These are phyloP conservation scores for Pontederia crassipes DNA, from an alignment of 176 grass and related monocot genomes.

Conservation along the genomic window DNA sequence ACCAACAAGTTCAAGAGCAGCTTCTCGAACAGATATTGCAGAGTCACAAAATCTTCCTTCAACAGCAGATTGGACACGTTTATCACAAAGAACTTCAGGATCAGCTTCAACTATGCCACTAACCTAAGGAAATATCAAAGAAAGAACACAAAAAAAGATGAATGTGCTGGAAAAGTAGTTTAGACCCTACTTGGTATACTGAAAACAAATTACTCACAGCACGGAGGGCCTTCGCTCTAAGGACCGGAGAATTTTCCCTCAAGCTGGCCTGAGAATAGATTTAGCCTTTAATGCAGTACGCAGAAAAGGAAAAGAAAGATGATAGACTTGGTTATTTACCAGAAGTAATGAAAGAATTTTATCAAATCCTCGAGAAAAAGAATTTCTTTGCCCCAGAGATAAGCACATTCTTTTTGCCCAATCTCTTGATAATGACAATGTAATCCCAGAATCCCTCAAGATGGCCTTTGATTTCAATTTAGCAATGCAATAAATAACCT, in stretches of 20 bases:
- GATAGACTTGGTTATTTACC: conserved; percentile 40
- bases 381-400: conserved; percentile 82
- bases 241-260: conserved; percentile 95
- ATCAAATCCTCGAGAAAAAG: conserved; percentile 89
- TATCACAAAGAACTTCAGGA: conserved; percentile 92
- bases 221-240: conserved; percentile 94
- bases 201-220: conserved; percentile 56
- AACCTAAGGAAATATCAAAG: conserved; percentile 43
- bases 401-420: conserved; percentile 91
- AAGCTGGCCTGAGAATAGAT: conserved; percentile 80
- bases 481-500: conserved; percentile 73
- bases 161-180: conserved; percentile 20
- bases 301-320: conserved; percentile 4
- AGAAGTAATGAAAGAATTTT: conserved; percentile 93
- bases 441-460: conserved; percentile 61
- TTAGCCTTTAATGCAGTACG: conserved; percentile 9
- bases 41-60: conserved; percentile 99
- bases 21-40: conserved; percentile 99
- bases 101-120: conserved; percentile 98
- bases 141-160: conserved; percentile 10
- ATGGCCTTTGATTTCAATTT: conserved; percentile 94
- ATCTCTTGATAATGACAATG: conserved; percentile 71
- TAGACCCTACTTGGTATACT: conserved; percentile 16
- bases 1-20: conserved; percentile 97
- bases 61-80: conserved; percentile 90